Percentiles rank a stretch among this genome's conserved stretches.
phyloP scores from a whole-genome alignment of 2,329 filamentous ascomycete genomes.

The Moelleriella libera region DNA sequence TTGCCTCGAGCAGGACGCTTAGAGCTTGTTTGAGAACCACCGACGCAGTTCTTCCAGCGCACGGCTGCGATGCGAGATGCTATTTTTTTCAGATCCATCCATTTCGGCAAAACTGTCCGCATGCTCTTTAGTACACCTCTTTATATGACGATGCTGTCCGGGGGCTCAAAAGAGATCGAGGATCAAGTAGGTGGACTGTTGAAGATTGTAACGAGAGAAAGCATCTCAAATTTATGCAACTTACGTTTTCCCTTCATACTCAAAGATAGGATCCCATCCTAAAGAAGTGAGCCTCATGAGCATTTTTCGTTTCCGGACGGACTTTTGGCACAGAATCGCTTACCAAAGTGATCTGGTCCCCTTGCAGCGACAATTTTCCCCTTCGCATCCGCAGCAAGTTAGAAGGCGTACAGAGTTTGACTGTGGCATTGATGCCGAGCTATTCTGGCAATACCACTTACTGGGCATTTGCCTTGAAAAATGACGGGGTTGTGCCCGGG shows the following conservation, averaged over 20 bases:
- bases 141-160: too few relatives aligned
- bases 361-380: constrained; percentile 74
- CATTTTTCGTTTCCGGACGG: not conserved
- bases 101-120: constrained; percentile 69
- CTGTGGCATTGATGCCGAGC: not conserved
- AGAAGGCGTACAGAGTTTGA: too few relatives aligned
- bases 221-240: constrained; percentile 8
- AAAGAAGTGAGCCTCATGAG: constrained; percentile 1
- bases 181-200: too few relatives aligned
- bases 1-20: not conserved
- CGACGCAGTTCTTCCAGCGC: constrained; percentile 76
- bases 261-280: constrained; percentile 97
- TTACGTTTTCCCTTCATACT: constrained; percentile 76
- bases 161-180: too few relatives aligned
- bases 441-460: constrained; percentile 22
- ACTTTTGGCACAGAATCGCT: constrained; percentile 12
- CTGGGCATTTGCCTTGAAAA: constrained; percentile 82
- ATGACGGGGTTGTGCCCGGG: constrained; percentile 72
- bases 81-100: constrained; percentile 77
- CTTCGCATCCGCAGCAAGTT: constrained; percentile 10
- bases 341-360: constrained; percentile 73
- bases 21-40: constrained; percentile 42
- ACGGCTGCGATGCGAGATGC: constrained; percentile 78
- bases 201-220: not conserved
- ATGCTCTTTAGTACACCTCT: not conserved